Conservation (phyloP, 768 basidiomycete species). For the Heimioporus sp. region DNA sequence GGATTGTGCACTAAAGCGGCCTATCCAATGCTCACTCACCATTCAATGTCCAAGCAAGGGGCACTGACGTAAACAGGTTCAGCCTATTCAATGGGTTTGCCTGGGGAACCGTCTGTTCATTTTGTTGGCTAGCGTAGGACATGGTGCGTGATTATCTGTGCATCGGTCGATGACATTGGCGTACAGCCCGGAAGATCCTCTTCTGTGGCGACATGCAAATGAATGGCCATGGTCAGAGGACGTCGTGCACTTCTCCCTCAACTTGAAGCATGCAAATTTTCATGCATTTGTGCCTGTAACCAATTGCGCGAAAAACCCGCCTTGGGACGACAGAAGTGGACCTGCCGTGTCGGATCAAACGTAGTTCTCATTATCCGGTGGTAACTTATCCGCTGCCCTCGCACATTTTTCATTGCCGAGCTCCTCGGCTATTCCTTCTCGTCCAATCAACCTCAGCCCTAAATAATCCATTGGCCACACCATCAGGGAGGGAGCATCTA, state of each 20-base stretch:
- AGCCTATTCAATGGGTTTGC: neutral
- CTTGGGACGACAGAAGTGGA: slow-evolving; percentile 8
- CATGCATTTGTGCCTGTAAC: slow-evolving; percentile 4
- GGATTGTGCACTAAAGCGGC: neutral
- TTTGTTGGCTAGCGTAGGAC: neutral
- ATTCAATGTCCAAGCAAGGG: slow-evolving; percentile 5
- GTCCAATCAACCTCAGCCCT: neutral
- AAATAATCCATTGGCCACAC: neutral
- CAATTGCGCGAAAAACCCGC: neutral
- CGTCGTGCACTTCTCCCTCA: too few species aligned
- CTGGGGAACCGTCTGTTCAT: neutral
- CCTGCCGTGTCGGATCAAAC: slow-evolving; percentile 1
- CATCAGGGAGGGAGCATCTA: neutral
- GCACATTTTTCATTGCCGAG: slow-evolving; percentile 10
- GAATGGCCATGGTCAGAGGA: neutral
- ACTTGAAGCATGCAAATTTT: neutral
- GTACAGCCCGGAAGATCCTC: neutral
- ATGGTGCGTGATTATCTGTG: neutral
- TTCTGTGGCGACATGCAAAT: slow-evolving; percentile 1
- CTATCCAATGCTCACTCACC: neutral
- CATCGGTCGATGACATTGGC: neutral
- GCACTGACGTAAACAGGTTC: neutral
- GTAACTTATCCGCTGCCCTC: slow-evolving; percentile 10
- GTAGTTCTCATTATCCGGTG: slow-evolving; percentile 11
- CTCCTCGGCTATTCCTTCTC: slow-evolving; percentile 7